phyloP scores from a whole-genome alignment of 306 rosid species.

The Delonix regia region DNA sequence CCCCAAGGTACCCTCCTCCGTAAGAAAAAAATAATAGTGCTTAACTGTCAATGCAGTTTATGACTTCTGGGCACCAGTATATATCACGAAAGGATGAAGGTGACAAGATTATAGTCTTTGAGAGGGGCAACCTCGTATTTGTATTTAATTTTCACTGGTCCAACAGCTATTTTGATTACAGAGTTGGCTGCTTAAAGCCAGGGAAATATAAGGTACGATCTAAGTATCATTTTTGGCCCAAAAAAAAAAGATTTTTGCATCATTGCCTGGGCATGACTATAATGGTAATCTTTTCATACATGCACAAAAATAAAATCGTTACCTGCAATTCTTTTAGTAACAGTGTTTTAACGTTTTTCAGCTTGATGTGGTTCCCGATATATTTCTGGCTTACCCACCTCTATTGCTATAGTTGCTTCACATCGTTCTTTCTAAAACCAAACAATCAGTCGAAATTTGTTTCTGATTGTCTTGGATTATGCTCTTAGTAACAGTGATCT shows the following conservation, averaged over 20 bases:
- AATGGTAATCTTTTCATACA: neutral
- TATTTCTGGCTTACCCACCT: no score
- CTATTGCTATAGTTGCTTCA: neutral
- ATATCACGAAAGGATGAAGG: slow-evolving; percentile 82
- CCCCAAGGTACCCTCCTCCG: neutral
- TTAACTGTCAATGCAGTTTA: slow-evolving; percentile 70
- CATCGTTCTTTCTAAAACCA: neutral
- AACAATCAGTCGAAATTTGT: slow-evolving; percentile 1
- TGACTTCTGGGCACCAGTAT: slow-evolving; percentile 85
- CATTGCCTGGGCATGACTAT: slow-evolving; percentile 3
- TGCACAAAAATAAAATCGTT: neutral
- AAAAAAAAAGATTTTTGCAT: neutral
- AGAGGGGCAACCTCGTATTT: slow-evolving; percentile 82
- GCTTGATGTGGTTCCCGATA: neutral
- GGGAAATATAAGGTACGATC: slow-evolving; percentile 86
- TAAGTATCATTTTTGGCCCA: slow-evolving; percentile 11
- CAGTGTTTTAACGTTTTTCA: neutral
- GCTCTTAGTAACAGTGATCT: no score
- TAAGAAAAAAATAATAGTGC: slow-evolving; percentile 31
- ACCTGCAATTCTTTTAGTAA: neutral
- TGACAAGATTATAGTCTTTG: slow-evolving; percentile 73
- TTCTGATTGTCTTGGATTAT: no score
- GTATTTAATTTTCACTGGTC: slow-evolving; percentile 94
- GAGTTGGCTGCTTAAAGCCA: slow-evolving; percentile 76
- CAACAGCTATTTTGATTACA: slow-evolving; percentile 80